Conservation (phyloP, 768 basidiomycete genomes). For the Kwoniella shandongensis region DNA sequence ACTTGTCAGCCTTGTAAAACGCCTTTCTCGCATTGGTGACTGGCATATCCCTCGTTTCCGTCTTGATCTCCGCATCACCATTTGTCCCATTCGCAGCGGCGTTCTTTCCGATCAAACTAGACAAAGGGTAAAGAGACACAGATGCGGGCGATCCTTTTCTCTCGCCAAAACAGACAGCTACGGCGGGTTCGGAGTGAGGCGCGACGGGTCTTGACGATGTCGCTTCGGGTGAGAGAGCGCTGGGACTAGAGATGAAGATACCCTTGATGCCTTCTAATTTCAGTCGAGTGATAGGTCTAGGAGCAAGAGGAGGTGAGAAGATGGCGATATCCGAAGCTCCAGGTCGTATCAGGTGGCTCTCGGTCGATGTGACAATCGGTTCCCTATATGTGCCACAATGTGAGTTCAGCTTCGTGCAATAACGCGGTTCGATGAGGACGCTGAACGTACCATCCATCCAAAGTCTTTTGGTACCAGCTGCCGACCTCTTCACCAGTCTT, state of each 20-base stretch:
- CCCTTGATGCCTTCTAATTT: conserved; percentile 42
- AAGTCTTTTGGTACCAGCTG: conserved; percentile 84
- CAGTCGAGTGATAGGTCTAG: conserved; percentile 35
- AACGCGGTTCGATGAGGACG: background rate
- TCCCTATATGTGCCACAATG: conserved; percentile 30
- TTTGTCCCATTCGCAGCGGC: conserved; percentile 19
- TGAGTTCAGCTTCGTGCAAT: background rate
- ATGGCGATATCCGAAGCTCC: conserved; percentile 43
- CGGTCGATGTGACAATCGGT: conserved; percentile 50
- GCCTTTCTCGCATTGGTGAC: conserved; percentile 73
- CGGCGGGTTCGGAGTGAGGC: conserved; percentile 40
- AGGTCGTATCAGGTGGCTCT: conserved; percentile 47
- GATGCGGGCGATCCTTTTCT: conserved; percentile 92
- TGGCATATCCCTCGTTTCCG: conserved; percentile 57
- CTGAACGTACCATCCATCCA: conserved; percentile 69
- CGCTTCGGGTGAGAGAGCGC: conserved; percentile 33
- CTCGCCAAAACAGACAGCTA: conserved; percentile 92
- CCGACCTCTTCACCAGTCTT: conserved; percentile 83
- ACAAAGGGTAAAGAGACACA: conserved; percentile 77
- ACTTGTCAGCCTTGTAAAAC: conserved; percentile 93
- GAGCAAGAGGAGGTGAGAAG: conserved; percentile 53
- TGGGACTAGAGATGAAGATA: conserved; percentile 41
- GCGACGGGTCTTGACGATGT: conserved; percentile 36
- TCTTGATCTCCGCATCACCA: conserved; percentile 26
- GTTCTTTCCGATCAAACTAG: conserved; percentile 45